phyloP scores from a whole-genome alignment of 768 basidiomycete genomes.

The Amanita molliuscula region DNA sequence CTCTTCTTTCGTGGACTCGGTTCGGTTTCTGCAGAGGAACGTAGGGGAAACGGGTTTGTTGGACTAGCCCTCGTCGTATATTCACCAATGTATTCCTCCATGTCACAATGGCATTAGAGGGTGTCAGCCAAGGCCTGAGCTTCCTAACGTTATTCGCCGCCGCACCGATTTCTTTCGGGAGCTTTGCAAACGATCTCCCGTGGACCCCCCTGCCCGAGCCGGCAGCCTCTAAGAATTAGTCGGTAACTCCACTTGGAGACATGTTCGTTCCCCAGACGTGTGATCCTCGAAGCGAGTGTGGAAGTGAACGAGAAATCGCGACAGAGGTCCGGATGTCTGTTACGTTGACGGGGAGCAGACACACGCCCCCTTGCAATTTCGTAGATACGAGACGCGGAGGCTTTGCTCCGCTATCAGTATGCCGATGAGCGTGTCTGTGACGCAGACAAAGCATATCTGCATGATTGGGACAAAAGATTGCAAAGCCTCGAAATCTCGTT shows the following conservation, averaged over 20 bases:
- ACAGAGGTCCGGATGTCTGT: conserved; percentile 83
- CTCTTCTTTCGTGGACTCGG: conserved; percentile 51
- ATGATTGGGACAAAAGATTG: conserved; percentile 22
- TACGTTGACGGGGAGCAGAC: conserved; percentile 73
- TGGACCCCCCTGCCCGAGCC: conserved; percentile 67
- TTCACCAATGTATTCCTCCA: conserved; percentile 40
- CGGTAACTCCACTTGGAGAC: conserved; percentile 72
- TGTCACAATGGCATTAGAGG: conserved; percentile 13
- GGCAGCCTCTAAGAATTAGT: conserved; percentile 89
- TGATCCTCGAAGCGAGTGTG: conserved; percentile 62
- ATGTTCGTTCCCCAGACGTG: conserved; percentile 29
- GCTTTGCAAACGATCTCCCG: conserved; percentile 70
- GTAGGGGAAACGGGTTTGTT: conserved; percentile 43
- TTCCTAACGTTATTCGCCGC: conserved; percentile 69
- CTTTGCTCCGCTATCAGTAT: conserved; percentile 27
- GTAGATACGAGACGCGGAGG: conserved; percentile 52
- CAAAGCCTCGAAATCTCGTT: conserved; percentile 30
- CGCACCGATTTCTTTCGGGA: conserved; percentile 62
- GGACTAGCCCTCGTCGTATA: conserved; percentile 48
- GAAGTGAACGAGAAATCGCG: conserved; percentile 85
- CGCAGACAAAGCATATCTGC: conserved; percentile 41
- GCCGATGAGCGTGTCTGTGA: conserved; percentile 68
- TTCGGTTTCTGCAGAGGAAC: conserved; percentile 18
- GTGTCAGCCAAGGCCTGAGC: conserved; percentile 45
- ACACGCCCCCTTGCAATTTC: conserved; percentile 40